Evolutionary conservation across 345 rosid genomes (phyloP), one percentile per base, ranked within the genome.

Genomic region (Brassica incana): DNA sequence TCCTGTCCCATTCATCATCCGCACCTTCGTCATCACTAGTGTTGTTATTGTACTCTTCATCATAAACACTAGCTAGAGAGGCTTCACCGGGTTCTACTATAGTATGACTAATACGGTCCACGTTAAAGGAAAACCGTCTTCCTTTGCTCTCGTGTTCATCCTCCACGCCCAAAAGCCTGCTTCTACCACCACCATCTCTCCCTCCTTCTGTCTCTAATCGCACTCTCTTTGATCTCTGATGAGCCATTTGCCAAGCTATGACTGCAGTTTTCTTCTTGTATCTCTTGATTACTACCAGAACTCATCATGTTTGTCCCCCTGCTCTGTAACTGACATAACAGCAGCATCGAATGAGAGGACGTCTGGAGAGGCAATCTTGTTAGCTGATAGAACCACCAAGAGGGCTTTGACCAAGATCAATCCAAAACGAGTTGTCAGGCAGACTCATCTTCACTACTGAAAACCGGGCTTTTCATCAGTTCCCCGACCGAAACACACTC

Each of bases 371-470:
- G 85, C 84, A 61, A 84, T 79, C 74, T 83, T 90, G 77, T 84
- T 33, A 1, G 93, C 78, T 66, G 69, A 67, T 91, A 90, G 18
- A 16, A 16, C 18, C 18, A 16, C 18, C 18, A 16, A 16, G 18
- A 36, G 99, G 99, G 85, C 93, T 90, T 80, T 95, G 99, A 65
- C 99, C 99, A 77, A 95, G 86, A 87, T 91, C 98, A 72, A 93
- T 92, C 99, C 98, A 95, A 75, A 89, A 90, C 18, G 18, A 16
- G 80, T 90, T 89, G 73, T 95, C 99, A 0, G 97, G 93, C 11
- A 16, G 99, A 95, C 65, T 89, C 99, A 82, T 93, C 96, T 81
- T 95, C 99, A 6, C 99, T 95, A 75, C 18, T 16, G 18, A 95
- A 95, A 6, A 91, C 87, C 0, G 99, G 99, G 75, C 99, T 95